These are phyloP conservation scores for Quercus mongolica DNA, from an alignment of 306 rosid genomes.

Conservation along the genomic window DNA sequence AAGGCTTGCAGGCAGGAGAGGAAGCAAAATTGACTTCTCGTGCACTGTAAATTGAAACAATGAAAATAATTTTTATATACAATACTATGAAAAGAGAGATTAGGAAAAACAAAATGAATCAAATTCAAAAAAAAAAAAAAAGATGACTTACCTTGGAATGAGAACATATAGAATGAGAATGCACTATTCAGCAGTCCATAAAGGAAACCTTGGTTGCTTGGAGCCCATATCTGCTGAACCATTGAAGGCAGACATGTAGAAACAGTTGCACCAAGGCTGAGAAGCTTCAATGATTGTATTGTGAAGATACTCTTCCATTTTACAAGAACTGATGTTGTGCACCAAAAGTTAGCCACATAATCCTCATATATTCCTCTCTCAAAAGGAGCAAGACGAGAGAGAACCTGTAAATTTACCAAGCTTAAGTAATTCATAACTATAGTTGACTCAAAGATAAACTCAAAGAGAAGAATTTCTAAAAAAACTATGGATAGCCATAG, in stretches of 20 bases:
- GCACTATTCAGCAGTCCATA: conserved; percentile 78
- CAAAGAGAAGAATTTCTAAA: neutral
- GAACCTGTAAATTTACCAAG: conserved; percentile 52
- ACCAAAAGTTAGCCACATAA: conserved; percentile 96
- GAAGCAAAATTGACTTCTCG: conserved; percentile 88
- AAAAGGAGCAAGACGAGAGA: conserved; percentile 84
- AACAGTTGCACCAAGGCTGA: conserved; percentile 69
- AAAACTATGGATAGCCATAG: neutral
- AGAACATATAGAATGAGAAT: conserved; percentile 80
- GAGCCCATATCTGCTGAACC: conserved; percentile 81
- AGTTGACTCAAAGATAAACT: neutral
- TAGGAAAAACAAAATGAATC: neutral
- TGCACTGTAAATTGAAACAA: conserved; percentile 58
- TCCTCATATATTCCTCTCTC: conserved; percentile 96
- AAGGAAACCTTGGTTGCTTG: conserved; percentile 75
- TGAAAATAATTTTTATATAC: conserved; percentile 4
- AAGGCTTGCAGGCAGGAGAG: conserved; percentile 84
- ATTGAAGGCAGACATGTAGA: conserved; percentile 77
- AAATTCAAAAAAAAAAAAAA: neutral
- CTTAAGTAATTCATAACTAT: conserved; percentile 5
- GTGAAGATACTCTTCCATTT: conserved; percentile 88
- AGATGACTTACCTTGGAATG: conserved; percentile 75
- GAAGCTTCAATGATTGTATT: conserved; percentile 53
- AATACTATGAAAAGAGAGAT: neutral
- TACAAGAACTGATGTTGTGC: conserved; percentile 72